These are phyloP conservation scores for Abelmoschus esculentus DNA, from an alignment of 345 rosid genomes.

Conservation along the genomic window DNA sequence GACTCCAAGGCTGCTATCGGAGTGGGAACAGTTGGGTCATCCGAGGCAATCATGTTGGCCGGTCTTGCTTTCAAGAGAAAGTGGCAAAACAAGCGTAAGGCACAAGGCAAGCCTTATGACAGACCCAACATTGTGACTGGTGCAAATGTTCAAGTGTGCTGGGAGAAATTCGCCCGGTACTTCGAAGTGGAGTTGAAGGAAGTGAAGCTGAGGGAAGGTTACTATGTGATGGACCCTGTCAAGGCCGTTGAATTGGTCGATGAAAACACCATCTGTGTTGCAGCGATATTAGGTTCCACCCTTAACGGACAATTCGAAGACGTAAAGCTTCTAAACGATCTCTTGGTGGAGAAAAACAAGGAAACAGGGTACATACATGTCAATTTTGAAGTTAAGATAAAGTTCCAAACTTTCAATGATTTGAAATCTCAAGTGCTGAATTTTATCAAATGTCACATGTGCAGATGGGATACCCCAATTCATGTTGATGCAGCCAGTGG, in stretches of 20 bases:
- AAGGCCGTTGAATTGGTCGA: conserved; percentile 91
- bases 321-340: conserved; percentile 81
- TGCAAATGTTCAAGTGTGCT: conserved; percentile 46
- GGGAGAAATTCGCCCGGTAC: conserved; percentile 93
- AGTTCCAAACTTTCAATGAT: not conserved
- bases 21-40: conserved; percentile 90
- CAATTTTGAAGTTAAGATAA: not conserved
- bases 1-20: conserved; percentile 74
- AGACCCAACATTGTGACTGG: not conserved
- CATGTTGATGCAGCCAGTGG: conserved; percentile 98
- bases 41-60: conserved; percentile 95
- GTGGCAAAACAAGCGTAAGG: conserved; percentile 89
- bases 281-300: conserved; percentile 86
- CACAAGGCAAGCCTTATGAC: conserved; percentile 68
- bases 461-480: conserved; percentile 84
- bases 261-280: conserved; percentile 94
- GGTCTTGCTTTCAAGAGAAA: conserved; percentile 88
- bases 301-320: conserved; percentile 96
- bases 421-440: not conserved
- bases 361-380: conserved; percentile 47
- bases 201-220: conserved; percentile 27
- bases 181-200: conserved; percentile 92
- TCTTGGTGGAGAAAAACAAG: conserved; percentile 59
- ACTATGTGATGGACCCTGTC: conserved; percentile 91
- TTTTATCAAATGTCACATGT: not conserved